Conservation (phyloP, 169 alveolate genomes). For the Besnoitia besnoiti region DNA sequence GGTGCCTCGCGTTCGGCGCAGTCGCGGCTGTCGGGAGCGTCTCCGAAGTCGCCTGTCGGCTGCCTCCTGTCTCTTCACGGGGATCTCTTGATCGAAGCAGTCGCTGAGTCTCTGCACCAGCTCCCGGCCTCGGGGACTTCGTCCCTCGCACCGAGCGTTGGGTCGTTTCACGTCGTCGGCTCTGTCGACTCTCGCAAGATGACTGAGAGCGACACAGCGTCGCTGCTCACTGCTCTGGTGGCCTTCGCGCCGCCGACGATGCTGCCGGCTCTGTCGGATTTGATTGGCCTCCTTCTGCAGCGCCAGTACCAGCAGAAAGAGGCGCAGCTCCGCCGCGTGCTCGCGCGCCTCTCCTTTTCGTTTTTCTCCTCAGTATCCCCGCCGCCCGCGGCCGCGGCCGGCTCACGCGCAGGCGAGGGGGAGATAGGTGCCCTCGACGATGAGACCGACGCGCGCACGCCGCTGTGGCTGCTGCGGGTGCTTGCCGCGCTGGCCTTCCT, state of each 20-base stretch:
- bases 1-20: no score
- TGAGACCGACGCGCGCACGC: background rate
- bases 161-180: background rate
- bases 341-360: background rate
- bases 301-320: conserved; percentile 40
- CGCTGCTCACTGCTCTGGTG: conserved; percentile 31
- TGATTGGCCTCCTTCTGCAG: conserved; percentile 44
- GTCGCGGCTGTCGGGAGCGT: no score
- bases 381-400: background rate
- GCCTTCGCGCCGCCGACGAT: conserved; percentile 57
- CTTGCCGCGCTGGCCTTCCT: conserved; percentile 26
- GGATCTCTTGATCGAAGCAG: background rate
- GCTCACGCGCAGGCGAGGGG: background rate
- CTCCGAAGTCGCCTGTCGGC: conserved; percentile 11
- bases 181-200: background rate
- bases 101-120: background rate
- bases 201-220: background rate
- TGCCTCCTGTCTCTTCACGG: conserved; percentile 11
- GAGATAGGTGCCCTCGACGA: background rate
- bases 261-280: conserved; percentile 29
- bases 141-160: background rate
- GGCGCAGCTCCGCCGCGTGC: conserved; percentile 4
- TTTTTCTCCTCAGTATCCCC: background rate
- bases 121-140: background rate
- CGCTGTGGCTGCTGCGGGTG: conserved; percentile 48